These are phyloP conservation scores for Parasarocladium wereldwijsianum DNA, from an alignment of 2,329 filamentous ascomycete species.

Conservation along the genomic window DNA sequence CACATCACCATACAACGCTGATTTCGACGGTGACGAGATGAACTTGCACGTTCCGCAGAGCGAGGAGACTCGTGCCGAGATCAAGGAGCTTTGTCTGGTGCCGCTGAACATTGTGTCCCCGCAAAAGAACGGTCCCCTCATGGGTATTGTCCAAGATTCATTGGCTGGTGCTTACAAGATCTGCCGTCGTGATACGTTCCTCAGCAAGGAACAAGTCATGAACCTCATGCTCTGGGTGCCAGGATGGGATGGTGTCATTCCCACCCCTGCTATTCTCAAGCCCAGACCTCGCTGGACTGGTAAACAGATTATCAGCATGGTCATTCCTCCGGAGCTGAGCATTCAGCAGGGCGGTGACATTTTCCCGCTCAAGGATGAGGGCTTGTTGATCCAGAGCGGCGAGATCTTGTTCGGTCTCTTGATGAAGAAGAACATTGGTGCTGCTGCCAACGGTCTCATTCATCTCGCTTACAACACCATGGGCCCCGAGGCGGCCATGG, in stretches of 20 bases:
- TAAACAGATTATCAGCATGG: constrained; percentile 92
- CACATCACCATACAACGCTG: constrained; percentile 96
- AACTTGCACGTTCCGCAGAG: constrained; percentile 98
- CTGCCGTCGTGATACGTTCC: constrained; percentile 79
- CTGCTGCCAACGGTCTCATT: constrained; percentile 76
- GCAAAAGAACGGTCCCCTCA: constrained; percentile 88
- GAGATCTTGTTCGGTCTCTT: constrained; percentile 83
- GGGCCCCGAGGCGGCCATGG: constrained; percentile 71
- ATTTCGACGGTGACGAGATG: constrained; percentile 99
- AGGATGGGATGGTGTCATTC: constrained; percentile 91
- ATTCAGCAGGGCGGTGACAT: constrained; percentile 51
- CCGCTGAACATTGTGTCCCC: constrained; percentile 96
- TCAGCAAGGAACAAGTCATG: constrained; percentile 86
- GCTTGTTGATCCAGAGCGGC: constrained; percentile 70
- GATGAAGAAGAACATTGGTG: constrained; percentile 89
- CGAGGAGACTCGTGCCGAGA: constrained; percentile 89
- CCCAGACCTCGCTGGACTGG: constrained; percentile 90
- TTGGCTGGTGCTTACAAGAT: constrained; percentile 96
- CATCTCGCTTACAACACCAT: constrained; percentile 96
- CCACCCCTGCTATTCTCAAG: constrained; percentile 84
- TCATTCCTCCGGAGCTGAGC: constrained; percentile 78
- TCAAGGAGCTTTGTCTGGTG: constrained; percentile 93
- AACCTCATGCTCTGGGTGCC: constrained; percentile 96
- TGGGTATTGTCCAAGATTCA: constrained; percentile 99
- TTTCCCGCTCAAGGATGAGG: constrained; percentile 55